Evolutionary conservation across 2,329 filamentous ascomycete species (phyloP), one percentile per base, ranked within the genome.

Genomic region (Aureobasidium musti): DNA sequence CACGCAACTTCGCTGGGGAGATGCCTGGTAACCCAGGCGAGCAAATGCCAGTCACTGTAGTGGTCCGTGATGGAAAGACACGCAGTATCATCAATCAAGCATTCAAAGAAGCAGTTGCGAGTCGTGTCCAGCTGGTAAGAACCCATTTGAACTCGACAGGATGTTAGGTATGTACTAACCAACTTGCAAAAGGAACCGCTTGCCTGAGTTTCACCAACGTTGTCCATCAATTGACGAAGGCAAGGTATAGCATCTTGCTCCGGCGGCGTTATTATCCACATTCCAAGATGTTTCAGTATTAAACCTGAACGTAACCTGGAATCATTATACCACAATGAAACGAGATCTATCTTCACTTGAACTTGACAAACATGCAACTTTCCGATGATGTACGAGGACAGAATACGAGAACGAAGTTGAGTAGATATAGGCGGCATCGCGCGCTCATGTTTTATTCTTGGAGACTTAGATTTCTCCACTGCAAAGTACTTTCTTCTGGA

Each of bases 21-120:
- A 63, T 63, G 59, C 59, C 59, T 6, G 59, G 59, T 26, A 63
- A 63, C 35, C 59, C 59, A 7, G 59, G 59, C 19, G 28, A 47
- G 37, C n/a, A 50, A 19, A 63, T 63, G 59, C 59, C 59, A 17
- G 59, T 63, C 8, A 63, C 43, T 49, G 28, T 63, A 3, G n/a
- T 19, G 5, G 59, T 63, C 6, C 33, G 59, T 7, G 47, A 50
- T 26, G 59, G 50, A 19, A 39, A 50, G 47, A 49, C 41, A n/a
- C 33, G 47, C 6, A 14, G n/a, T 26, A 35, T 50, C 28, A 63
- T 63, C 28, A 39, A 37, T 17, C 28, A 63, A 11, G 28, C 47
- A n/a, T 47, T 35, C 30, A 50, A 63, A 28, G 41, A 50, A 33
- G 59, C 41, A 37, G 59, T 21, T 10, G 26, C 41, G 1, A 50